phyloP scores from a whole-genome alignment of 345 rosid genomes.

The Angophora floribunda region DNA sequence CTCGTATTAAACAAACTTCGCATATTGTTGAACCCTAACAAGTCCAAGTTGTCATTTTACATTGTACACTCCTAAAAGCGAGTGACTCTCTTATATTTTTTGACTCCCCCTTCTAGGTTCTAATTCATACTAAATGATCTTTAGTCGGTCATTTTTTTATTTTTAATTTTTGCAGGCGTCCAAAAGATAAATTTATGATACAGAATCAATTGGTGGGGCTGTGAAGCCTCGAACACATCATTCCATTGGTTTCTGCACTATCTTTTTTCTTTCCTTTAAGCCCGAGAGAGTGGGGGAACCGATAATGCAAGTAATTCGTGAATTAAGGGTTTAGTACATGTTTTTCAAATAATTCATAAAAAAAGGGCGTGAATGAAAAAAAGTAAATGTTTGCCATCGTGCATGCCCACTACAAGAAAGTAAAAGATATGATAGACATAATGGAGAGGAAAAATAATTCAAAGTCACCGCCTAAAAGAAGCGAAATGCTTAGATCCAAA shows the following conservation, averaged over 20 bases:
- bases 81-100: no score
- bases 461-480: no score
- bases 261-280: background rate
- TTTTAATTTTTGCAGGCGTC: background rate
- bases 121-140: no score
- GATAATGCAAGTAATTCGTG: background rate
- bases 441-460: accelerated
- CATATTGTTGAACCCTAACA: background rate
- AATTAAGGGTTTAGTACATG: background rate
- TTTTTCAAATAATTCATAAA: no score
- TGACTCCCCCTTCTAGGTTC: no score
- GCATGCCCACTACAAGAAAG: background rate
- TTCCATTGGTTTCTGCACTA: background rate
- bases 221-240: background rate
- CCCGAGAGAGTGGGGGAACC: background rate
- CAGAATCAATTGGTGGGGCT: background rate
- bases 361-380: no score
- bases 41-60: background rate
- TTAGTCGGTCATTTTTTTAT: no score
- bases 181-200: background rate
- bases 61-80: background rate
- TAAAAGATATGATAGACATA: no score
- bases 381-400: background rate
- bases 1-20: accelerated
- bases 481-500: no score